Evolutionary conservation across 371 early-diverging fungal genomes (phyloP), one percentile per base, ranked within the genome.

Genomic region (Dichotomocladium elegans): DNA sequence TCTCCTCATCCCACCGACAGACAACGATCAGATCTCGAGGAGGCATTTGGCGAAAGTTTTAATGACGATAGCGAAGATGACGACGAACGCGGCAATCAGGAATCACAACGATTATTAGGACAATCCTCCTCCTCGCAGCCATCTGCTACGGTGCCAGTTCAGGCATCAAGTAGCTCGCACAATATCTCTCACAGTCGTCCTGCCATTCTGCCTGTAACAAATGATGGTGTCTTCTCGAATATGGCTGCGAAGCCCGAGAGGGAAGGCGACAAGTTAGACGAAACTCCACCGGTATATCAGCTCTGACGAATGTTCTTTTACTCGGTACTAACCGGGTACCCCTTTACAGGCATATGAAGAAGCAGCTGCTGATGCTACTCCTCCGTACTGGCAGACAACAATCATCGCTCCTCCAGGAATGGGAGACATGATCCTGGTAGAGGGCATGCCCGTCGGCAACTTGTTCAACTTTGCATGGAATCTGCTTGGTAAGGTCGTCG

Each of bases 361-460:
- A 33, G 84, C 82, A 22, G 73, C 77, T 6, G 64, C 75, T 26
- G 87, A 86, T 68, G 66, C 81, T 2, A 72, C 83, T 14, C 87
- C 87, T 11, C 79, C 83, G 9, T 82, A 83, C 44, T 80, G 78
- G 72, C 81, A 83, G 56, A 75, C 81, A 2, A 77, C 83, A 2
- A 63, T 81, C 4, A 80, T 80, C 55, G 68, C 81, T 17, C 78
- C 83, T n/a, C 68, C 74, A 22, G 72, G 72, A 40, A 62, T 72
- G 51, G 80, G 78, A 17, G 86, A 83, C 50, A 64, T 75, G 26
- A 59, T 83, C 19, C 57, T 86, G 29, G 82, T 86, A 1, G 87
- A 86, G 43, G 82, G 83, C 17, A 55, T 86, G 48, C 87, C 87
- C 12, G 84, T 83, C 12, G 87, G 87, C 12, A 69, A 68, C 30